Conservation (phyloP, 2,329 filamentous ascomycete species). For the Calonectria ilicicola region DNA sequence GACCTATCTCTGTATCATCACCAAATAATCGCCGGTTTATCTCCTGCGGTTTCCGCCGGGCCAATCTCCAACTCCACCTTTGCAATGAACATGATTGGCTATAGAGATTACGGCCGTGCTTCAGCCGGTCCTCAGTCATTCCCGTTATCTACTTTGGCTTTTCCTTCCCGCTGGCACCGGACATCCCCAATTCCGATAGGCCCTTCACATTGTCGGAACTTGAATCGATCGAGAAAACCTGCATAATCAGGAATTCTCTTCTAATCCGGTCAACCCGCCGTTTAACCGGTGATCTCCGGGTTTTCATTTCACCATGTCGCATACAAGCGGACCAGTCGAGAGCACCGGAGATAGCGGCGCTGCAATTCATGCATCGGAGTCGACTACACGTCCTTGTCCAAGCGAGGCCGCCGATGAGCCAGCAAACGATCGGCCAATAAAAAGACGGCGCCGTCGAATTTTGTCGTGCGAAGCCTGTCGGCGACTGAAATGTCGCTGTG, state of each 20-base stretch:
- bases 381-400: background rate
- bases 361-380: background rate
- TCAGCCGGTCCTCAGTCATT: background rate
- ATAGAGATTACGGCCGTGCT: background rate
- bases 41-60: background rate
- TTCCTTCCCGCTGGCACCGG: background rate
- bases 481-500: constrained; percentile 35
- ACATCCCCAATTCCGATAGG: background rate
- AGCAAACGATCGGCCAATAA: background rate
- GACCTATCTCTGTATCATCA: no score
- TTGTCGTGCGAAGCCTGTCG: constrained; percentile 35
- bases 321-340: background rate
- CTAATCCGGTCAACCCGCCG: no score
- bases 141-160: background rate
- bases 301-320: background rate
- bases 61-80: background rate
- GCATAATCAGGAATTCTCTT: no score
- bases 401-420: background rate
- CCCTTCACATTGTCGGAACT: background rate
- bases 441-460: constrained; percentile 31
- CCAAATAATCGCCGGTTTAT: background rate
- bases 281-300: no score
- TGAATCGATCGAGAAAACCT: no score
- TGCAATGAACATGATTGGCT: background rate
- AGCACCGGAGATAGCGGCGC: no score